phyloP scores from a whole-genome alignment of 345 rosid species.

The Boechera retrofracta region DNA sequence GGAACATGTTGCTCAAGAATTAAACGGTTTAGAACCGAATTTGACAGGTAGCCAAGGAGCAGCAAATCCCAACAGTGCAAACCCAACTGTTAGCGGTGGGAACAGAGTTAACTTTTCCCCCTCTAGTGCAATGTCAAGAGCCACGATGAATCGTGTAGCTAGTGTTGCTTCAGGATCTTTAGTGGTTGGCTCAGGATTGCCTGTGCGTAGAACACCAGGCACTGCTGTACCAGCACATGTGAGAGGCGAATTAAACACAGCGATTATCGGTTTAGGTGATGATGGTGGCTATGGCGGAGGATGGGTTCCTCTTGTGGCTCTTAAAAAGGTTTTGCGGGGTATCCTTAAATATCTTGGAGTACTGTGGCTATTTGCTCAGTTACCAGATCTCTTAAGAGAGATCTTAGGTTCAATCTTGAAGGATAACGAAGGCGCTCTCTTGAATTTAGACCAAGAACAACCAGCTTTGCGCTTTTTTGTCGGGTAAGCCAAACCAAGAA shows the following conservation, averaged over 20 bases:
- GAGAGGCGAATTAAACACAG: constrained; percentile 93
- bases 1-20: constrained; percentile 99
- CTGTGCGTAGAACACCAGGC: constrained; percentile 83
- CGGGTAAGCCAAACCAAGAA: constrained; percentile 65
- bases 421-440: constrained; percentile 89
- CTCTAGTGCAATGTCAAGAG: constrained; percentile 68
- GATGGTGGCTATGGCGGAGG: constrained; percentile 99
- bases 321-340: constrained; percentile 95
- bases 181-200: constrained; percentile 66
- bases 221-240: constrained; percentile 85
- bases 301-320: constrained; percentile 99
- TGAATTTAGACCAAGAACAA: constrained; percentile 98
- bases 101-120: constrained; percentile 66
- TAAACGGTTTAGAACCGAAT: constrained; percentile 88
- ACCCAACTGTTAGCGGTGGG: constrained; percentile 63
- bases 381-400: constrained; percentile 92
- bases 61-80: constrained; percentile 51
- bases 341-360: constrained; percentile 97
- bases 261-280: constrained; percentile 97
- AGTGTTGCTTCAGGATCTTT: constrained; percentile 69
- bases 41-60: constrained; percentile 69
- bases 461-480: constrained; percentile 98
- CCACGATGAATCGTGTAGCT: constrained; percentile 74
- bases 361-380: constrained; percentile 93
- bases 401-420: constrained; percentile 93